Percentiles rank a stretch among this genome's conserved stretches.
These are phyloP conservation scores for Shiraia bambusicola DNA, from an alignment of 2,329 filamentous ascomycete genomes.

Conservation along the genomic window DNA sequence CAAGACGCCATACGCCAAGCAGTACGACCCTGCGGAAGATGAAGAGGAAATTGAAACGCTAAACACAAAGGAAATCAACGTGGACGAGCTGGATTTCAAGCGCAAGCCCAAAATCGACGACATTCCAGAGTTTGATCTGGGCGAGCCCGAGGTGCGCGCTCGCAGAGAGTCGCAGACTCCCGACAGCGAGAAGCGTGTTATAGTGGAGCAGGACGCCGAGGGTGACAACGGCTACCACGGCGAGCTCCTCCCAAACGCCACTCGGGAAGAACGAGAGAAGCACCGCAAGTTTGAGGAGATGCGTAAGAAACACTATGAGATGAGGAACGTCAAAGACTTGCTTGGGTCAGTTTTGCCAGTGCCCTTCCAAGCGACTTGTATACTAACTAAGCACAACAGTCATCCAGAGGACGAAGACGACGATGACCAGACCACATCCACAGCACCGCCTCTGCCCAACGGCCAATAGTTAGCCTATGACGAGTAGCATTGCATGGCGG, in stretches of 20 bases:
- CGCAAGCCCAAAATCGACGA: constrained; percentile 63
- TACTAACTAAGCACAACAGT: constrained; percentile 13
- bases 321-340: constrained; percentile 88
- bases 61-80: constrained; percentile 70
- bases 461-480: constrained; percentile 16
- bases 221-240: constrained; percentile 54
- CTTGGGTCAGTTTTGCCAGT: constrained; percentile 62
- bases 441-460: constrained; percentile 19
- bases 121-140: constrained; percentile 88
- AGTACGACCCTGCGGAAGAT: constrained; percentile 87
- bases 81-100: constrained; percentile 65
- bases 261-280: constrained; percentile 78
- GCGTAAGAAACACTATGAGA: constrained; percentile 97
- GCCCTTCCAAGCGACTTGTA: background rate
- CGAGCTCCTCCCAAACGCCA: constrained; percentile 57
- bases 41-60: constrained; percentile 68
- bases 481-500: background rate
- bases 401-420: constrained; percentile 29
- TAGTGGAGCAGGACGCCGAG: constrained; percentile 63
- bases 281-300: constrained; percentile 87
- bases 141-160: constrained; percentile 73
- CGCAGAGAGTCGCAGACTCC: constrained; percentile 36
- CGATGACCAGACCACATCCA: constrained; percentile 20
- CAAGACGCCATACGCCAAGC: constrained; percentile 93
- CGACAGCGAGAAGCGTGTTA: constrained; percentile 71